Conservation (phyloP, 495 filamentous ascomycete genomes). For the Lichina pygmaea region DNA sequence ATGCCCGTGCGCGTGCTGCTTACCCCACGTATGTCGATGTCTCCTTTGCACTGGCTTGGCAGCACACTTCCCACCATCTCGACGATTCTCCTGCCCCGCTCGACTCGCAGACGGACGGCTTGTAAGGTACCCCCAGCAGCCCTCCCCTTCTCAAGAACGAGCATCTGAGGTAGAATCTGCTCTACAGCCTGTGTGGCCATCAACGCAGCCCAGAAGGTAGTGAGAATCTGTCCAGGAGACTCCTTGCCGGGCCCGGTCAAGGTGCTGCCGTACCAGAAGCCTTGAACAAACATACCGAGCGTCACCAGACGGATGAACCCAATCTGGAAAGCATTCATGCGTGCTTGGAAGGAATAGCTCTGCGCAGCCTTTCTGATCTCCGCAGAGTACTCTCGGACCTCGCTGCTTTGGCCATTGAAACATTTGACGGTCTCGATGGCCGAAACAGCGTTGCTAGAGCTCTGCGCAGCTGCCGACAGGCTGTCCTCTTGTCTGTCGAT, state of each 20-base stretch:
- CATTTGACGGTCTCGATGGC: constrained; percentile 73
- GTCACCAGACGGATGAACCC: constrained; percentile 46
- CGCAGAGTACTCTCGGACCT: constrained; percentile 33
- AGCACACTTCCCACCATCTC: constrained; percentile 6
- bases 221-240: constrained; percentile 44
- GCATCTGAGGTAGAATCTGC: constrained; percentile 42
- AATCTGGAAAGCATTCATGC: constrained; percentile 39
- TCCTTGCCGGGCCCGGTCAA: constrained; percentile 28
- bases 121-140: constrained; percentile 37
- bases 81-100: constrained; percentile 8
- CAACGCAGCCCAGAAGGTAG: constrained; percentile 63
- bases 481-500: constrained; percentile 43
- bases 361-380: constrained; percentile 30
- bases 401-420: constrained; percentile 51
- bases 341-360: constrained; percentile 40
- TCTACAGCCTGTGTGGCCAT: constrained; percentile 50
- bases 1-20: constrained; percentile 7
- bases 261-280: constrained; percentile 67
- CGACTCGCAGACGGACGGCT: constrained; percentile 15
- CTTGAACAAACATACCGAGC: constrained; percentile 61
- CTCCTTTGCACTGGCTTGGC: constrained; percentile 25
- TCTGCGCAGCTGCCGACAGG: constrained; percentile 44
- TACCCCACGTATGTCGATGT: constrained; percentile 46
- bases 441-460: constrained; percentile 35
- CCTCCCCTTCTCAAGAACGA: constrained; percentile 55